Conservation (phyloP, 768 basidiomycete genomes). For the Trametes gibbosa region DNA sequence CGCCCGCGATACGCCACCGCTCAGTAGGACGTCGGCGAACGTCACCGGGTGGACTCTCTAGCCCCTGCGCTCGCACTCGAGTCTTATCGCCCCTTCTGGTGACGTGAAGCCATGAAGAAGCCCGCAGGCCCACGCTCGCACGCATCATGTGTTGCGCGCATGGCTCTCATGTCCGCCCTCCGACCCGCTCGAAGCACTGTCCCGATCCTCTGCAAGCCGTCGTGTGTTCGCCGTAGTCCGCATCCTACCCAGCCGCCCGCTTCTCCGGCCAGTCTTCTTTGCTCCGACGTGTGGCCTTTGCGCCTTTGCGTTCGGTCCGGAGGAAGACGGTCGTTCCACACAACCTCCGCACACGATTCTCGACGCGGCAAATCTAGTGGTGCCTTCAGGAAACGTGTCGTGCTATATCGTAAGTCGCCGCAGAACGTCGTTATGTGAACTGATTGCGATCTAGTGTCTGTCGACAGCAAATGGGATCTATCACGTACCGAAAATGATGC, state of each 20-base stretch:
- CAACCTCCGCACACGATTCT: background rate
- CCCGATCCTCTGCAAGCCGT: background rate
- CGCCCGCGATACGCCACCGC: background rate
- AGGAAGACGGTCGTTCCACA: background rate
- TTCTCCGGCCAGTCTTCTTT: background rate
- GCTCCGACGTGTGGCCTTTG: background rate
- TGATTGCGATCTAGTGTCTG: background rate
- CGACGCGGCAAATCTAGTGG: background rate
- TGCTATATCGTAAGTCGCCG: background rate
- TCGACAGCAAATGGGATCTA: background rate
- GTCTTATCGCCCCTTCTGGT: constrained; percentile 1
- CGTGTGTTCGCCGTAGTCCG: background rate
- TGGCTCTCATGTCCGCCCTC: constrained; percentile 11
- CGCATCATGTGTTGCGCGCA: constrained; percentile 4
- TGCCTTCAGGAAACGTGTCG: background rate
- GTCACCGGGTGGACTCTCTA: background rate
- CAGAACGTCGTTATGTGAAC: background rate
- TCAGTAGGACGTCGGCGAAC: background rate
- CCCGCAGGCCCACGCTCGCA: background rate
- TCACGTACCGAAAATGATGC: background rate
- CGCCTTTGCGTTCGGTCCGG: background rate
- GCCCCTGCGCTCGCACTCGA: background rate
- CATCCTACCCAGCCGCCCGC: background rate
- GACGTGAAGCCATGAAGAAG: background rate
- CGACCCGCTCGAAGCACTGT: background rate